A percentile compares a stretch with the other conserved stretches of the same genome.
phyloP scores from a whole-genome alignment of 495 filamentous ascomycete genomes.

The Podospora pseudopauciseta region DNA sequence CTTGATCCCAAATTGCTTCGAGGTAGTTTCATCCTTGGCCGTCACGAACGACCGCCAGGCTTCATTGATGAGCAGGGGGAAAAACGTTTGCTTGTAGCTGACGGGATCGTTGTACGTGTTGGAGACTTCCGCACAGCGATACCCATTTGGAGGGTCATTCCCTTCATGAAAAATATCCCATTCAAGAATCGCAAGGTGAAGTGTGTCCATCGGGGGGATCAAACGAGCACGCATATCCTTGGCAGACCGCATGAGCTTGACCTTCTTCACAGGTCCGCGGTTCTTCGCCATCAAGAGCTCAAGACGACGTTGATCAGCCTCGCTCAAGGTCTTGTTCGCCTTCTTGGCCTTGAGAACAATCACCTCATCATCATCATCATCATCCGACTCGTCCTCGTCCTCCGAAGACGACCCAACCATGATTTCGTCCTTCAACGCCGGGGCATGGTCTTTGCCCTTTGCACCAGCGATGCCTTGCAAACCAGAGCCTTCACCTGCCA shows the following conservation, averaged over 20 bases:
- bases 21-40: slow-evolving; percentile 76
- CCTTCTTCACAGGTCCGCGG: slow-evolving; percentile 74
- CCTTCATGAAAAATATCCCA: slow-evolving; percentile 92
- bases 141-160: slow-evolving; percentile 73
- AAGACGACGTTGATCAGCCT: slow-evolving; percentile 50
- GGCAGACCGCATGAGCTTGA: slow-evolving; percentile 67
- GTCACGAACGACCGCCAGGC: slow-evolving; percentile 94
- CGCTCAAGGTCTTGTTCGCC: slow-evolving; percentile 38
- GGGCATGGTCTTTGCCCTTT: slow-evolving; percentile 67
- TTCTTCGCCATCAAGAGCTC: slow-evolving; percentile 42
- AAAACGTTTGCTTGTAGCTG: slow-evolving; percentile 85
- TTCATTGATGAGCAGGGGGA: slow-evolving; percentile 85
- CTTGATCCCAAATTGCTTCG: slow-evolving; percentile 77
- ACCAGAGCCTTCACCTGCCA: slow-evolving; percentile 72
- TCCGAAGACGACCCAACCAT: slow-evolving; percentile 88
- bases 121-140: slow-evolving; percentile 68
- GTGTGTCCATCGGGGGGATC: slow-evolving; percentile 77
- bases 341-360: slow-evolving; percentile 46
- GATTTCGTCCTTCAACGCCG: slow-evolving; percentile 66
- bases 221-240: slow-evolving; percentile 93
- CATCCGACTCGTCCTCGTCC: slow-evolving; percentile 60
- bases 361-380: slow-evolving; percentile 48
- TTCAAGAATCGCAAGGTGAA: slow-evolving; percentile 80
- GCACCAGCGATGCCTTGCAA: slow-evolving; percentile 67
- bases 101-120: slow-evolving; percentile 68